Evolutionary conservation across 352 stramenopile species (phyloP).

Genomic region (Pseudoperonospora humuli): DNA sequence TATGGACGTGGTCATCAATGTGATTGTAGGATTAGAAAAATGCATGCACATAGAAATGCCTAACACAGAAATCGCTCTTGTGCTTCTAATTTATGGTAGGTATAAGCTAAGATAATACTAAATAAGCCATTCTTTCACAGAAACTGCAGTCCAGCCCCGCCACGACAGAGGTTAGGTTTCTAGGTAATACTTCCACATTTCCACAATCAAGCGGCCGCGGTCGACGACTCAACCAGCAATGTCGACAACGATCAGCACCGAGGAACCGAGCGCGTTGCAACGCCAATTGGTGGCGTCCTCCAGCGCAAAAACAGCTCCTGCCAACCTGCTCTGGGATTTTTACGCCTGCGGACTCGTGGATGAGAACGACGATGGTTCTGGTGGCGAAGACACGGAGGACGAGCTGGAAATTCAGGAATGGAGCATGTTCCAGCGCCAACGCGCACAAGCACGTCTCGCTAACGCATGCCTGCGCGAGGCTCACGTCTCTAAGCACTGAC

Average conservation of each 20-base stretch:
- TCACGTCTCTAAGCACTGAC: constrained; percentile 17
- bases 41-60: too few species aligned
- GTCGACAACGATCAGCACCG: constrained; percentile 18
- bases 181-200: neutral
- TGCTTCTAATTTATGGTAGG: too few species aligned
- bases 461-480: constrained; percentile 34
- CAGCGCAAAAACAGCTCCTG: constrained; percentile 3
- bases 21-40: too few species aligned
- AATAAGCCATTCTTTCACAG: too few species aligned
- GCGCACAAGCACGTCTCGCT: constrained; percentile 35
- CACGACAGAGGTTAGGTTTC: too few species aligned
- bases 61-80: too few species aligned
- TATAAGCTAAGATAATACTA: too few species aligned
- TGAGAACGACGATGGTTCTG: constrained; percentile 31
- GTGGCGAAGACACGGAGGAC: constrained; percentile 51
- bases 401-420: constrained; percentile 47
- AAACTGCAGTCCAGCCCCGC: too few species aligned
- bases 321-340: constrained; percentile 43
- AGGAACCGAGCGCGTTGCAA: constrained; percentile 14
- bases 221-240: constrained; percentile 13
- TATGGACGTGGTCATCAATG: too few species aligned
- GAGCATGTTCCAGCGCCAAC: constrained; percentile 51
- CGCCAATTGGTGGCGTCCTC: constrained; percentile 6
- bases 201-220: constrained; percentile 17
- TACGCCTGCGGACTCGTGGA: constrained; percentile 52